Conservation (phyloP, 345 rosid species). For the Euphorbia peplus region DNA sequence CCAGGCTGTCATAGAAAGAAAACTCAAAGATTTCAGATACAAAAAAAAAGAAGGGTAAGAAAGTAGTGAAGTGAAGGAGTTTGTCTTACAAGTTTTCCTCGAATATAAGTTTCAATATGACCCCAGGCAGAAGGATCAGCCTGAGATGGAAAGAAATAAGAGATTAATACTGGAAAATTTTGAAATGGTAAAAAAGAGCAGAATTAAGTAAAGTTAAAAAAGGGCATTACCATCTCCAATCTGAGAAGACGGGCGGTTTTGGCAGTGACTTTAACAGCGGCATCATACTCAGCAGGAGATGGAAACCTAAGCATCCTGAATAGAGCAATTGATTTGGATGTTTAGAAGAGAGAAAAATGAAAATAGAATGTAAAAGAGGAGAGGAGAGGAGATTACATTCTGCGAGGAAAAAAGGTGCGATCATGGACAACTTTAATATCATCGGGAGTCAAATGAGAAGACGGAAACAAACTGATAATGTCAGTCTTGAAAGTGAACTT, state of each 20-base stretch:
- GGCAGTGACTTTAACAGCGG: slow-evolving; percentile 34
- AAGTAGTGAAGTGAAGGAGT: neutral
- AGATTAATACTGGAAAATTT: neutral
- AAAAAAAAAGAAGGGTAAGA: neutral
- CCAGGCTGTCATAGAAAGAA: slow-evolving; percentile 38
- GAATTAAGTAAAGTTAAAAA: neutral
- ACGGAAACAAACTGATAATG: slow-evolving; percentile 56
- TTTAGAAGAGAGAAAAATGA: neutral
- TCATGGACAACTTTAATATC: slow-evolving; percentile 60
- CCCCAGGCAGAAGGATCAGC: slow-evolving; percentile 50
- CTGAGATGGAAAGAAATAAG: slow-evolving; percentile 32
- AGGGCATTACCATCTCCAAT: slow-evolving; percentile 53
- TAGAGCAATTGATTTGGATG: neutral
- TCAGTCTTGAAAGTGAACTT: slow-evolving; percentile 59
- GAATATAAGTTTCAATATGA: neutral
- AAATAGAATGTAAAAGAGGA: neutral
- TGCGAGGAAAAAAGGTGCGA: slow-evolving; percentile 36
- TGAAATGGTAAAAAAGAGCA: neutral
- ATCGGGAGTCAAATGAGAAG: slow-evolving; percentile 44
- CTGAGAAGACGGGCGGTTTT: slow-evolving; percentile 52
- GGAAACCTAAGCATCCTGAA: slow-evolving; percentile 60
- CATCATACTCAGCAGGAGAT: slow-evolving; percentile 36
- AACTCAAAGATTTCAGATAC: neutral
- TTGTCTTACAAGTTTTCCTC: too few relatives aligned
- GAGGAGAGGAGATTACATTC: slow-evolving; percentile 34